A percentile compares a stretch with the other conserved stretches of the same genome.
These are phyloP conservation scores for Bifiguratus adelaidae DNA, from an alignment of 192 early-diverging fungal species.

Conservation along the genomic window DNA sequence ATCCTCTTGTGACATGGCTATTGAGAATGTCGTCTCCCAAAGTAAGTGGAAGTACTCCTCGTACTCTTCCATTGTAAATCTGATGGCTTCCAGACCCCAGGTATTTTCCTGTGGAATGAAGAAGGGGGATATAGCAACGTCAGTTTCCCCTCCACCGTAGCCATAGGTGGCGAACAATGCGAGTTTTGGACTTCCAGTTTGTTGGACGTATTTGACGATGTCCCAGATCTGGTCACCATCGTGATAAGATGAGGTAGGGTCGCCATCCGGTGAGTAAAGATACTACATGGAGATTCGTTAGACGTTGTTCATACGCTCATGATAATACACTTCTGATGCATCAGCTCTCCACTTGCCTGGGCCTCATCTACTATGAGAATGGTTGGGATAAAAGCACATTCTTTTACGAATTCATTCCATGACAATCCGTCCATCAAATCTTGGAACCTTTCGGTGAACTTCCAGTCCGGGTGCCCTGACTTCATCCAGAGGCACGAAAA, in stretches of 20 bases:
- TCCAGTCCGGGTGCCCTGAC: not conserved
- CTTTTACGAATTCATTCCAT: slow-evolving; percentile 1
- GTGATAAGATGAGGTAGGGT: not conserved
- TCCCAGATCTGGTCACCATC: slow-evolving; percentile 5
- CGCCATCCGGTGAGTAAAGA: not conserved
- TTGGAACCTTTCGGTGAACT: not conserved
- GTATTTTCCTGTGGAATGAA: not conserved
- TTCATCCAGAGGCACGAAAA: slow-evolving; percentile 5
- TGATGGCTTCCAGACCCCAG: not conserved
- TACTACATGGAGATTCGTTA: not conserved
- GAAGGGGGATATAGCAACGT: not conserved
- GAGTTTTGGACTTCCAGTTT: not conserved
- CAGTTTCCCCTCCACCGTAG: not conserved
- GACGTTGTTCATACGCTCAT: not conserved
- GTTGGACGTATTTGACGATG: not conserved
- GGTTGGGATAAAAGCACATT: slow-evolving; percentile 1
- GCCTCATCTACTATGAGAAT: slow-evolving; percentile 8
- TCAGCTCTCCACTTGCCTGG: not conserved
- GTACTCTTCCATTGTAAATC: not conserved
- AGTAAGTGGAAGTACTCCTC: not conserved
- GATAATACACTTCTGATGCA: not conserved
- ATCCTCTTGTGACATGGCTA: not conserved
- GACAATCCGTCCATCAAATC: not conserved
- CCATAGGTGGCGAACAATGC: slow-evolving; percentile 5
- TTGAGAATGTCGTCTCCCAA: not conserved